Conservation (phyloP, 129 eudicot species). For the Lactuca sativa region DNA sequence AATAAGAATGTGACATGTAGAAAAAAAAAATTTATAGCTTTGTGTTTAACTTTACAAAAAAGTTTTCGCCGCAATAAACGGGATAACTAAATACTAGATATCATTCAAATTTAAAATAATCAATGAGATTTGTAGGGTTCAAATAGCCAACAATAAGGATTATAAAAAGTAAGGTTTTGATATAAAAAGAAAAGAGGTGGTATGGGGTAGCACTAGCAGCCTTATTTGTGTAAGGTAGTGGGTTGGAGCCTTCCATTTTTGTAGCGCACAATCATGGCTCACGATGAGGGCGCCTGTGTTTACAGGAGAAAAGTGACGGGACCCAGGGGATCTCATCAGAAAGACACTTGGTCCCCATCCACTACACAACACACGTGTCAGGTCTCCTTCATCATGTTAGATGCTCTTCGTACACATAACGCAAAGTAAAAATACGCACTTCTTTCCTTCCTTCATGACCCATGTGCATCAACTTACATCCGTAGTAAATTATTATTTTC, state of each 20-base stretch:
- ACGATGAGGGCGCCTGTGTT: neutral
- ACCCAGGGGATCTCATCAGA: constrained; percentile 29
- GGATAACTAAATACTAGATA: no score
- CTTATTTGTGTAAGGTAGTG: constrained; percentile 7
- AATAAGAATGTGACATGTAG: no score
- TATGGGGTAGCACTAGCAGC: constrained; percentile 26
- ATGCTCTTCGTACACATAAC: constrained; percentile 24
- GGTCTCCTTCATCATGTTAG: neutral
- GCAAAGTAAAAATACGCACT: constrained; percentile 2
- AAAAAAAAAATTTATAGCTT: no score
- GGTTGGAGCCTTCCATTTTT: constrained; percentile 25
- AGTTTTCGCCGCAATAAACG: no score
- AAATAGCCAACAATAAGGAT: neutral
- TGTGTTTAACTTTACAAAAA: no score
- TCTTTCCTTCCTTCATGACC: neutral
- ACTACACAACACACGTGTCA: constrained; percentile 27
- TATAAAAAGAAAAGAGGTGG: constrained; percentile 21
- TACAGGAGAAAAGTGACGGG: constrained; percentile 7
- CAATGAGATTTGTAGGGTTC: no score
- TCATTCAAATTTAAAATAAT: no score
- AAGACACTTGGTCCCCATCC: constrained; percentile 23
- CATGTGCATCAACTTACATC: neutral
- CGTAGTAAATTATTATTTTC: neutral
- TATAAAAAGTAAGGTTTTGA: neutral
- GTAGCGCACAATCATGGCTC: constrained; percentile 22